phyloP scores from a whole-genome alignment of 2,329 filamentous ascomycete genomes.

The Aplosporella prunicola region DNA sequence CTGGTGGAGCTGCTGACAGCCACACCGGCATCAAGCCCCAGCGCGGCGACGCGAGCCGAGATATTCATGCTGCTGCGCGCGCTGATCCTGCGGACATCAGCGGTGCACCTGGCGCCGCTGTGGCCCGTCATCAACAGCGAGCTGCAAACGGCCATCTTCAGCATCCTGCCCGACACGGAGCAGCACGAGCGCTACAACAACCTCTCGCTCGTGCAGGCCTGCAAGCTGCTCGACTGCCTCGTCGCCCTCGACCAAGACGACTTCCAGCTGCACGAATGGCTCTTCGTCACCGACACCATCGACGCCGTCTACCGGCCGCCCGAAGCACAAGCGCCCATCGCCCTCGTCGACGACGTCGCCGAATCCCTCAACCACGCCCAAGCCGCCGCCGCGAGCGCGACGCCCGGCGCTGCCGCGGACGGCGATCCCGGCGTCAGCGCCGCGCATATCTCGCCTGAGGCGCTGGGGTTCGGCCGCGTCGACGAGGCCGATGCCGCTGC shows the following conservation, averaged over 20 bases:
- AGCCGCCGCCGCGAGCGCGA: constrained; percentile 19
- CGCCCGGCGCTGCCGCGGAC: constrained; percentile 15
- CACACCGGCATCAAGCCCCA: constrained; percentile 81
- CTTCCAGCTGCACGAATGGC: constrained; percentile 97
- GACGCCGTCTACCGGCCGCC: constrained; percentile 82
- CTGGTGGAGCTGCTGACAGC: constrained; percentile 77
- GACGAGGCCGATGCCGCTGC: not conserved
- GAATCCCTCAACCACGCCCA: constrained; percentile 53
- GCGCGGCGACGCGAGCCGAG: constrained; percentile 78
- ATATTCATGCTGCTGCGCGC: constrained; percentile 82
- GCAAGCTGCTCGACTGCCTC: constrained; percentile 86
- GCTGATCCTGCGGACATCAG: constrained; percentile 66
- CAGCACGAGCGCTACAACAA: constrained; percentile 61
- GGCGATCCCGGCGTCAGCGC: constrained; percentile 11
- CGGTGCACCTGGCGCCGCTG: constrained; percentile 69
- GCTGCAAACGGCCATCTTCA: constrained; percentile 68
- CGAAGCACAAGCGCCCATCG: constrained; percentile 53
- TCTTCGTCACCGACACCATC: constrained; percentile 93
- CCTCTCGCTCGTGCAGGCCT: constrained; percentile 73
- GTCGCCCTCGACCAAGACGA: constrained; percentile 82
- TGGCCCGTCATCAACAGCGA: constrained; percentile 90
- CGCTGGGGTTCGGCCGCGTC: too few species aligned
- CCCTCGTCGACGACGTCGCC: constrained; percentile 75
- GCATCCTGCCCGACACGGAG: constrained; percentile 47
- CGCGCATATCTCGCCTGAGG: not conserved